Conservation (phyloP, 345 rosid species). For the Aegle marmelos region DNA sequence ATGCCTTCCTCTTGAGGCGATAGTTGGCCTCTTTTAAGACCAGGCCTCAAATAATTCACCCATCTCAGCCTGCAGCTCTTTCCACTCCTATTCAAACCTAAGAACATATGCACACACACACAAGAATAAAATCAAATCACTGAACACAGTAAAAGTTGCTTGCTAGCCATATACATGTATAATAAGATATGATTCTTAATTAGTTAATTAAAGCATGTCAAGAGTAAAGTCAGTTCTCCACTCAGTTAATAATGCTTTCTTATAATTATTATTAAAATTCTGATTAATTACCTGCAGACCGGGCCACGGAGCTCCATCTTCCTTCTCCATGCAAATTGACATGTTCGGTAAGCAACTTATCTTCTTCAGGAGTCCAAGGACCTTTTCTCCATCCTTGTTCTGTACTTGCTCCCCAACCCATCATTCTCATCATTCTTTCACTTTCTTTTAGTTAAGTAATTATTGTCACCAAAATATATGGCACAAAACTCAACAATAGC, state of each 20-base stretch:
- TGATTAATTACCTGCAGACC: conserved; percentile 45
- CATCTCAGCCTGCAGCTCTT: conserved; percentile 92
- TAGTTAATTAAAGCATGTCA: too few species aligned
- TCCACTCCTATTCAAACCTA: conserved; percentile 77
- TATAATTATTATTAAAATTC: not conserved
- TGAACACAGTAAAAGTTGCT: too few species aligned
- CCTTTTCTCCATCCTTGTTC: conserved; percentile 72
- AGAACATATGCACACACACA: not conserved
- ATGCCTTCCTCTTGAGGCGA: conserved; percentile 87
- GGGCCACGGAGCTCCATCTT: conserved; percentile 78
- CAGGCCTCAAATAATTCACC: conserved; percentile 92
- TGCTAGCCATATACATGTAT: too few species aligned
- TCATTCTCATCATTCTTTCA: conserved; percentile 28
- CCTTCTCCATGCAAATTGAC: conserved; percentile 71
- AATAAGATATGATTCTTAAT: too few species aligned
- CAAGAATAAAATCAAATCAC: too few species aligned
- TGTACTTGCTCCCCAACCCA: conserved; percentile 43
- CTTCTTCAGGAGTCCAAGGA: conserved; percentile 89
- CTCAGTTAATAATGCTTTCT: not conserved
- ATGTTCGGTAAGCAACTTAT: conserved; percentile 54
- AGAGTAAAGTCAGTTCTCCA: not conserved
- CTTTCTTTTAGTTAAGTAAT: not conserved
- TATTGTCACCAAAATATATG: conserved; percentile 34
- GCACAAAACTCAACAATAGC: conserved; percentile 19
- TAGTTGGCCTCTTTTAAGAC: conserved; percentile 74